phyloP scores from a whole-genome alignment of 2,329 filamentous ascomycete species.

The Periconia sp. region DNA sequence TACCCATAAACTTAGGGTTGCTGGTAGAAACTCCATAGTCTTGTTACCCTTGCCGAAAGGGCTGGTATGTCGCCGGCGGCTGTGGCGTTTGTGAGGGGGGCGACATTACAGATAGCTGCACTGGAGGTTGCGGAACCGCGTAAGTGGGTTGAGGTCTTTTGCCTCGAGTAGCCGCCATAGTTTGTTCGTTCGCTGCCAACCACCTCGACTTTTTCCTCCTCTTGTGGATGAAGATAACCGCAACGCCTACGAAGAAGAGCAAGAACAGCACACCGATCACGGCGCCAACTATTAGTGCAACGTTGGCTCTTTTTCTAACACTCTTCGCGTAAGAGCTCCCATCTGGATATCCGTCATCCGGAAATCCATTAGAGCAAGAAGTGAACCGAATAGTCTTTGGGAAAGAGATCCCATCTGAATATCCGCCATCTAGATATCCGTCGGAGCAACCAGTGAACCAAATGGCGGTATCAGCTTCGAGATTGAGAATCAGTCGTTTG shows the following conservation, averaged over 20 bases:
- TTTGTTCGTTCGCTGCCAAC: constrained; percentile 19
- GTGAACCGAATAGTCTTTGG: too few species aligned
- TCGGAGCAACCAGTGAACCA: too few species aligned
- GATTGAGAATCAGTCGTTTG: too few species aligned
- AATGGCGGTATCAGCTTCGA: too few species aligned
- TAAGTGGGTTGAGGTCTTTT: constrained; percentile 13
- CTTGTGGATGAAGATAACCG: constrained; percentile 25
- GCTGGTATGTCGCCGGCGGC: too few species aligned
- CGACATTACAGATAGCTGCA: constrained; percentile 5
- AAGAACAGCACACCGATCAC: constrained; percentile 24
- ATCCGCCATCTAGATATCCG: too few species aligned
- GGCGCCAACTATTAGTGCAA: constrained; percentile 27
- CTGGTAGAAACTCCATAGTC: constrained; percentile 22
- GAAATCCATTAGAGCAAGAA: too few species aligned
- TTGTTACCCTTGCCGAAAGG: constrained; percentile 18
- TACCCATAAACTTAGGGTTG: too few species aligned
- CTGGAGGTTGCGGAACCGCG: constrained; percentile 17
- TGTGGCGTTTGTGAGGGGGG: constrained; percentile 6
- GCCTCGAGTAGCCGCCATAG: constrained; percentile 21
- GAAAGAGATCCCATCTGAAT: too few species aligned
- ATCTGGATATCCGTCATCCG: background rate
- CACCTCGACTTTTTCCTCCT: constrained; percentile 26
- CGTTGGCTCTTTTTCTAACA: constrained; percentile 19
- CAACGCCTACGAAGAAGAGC: constrained; percentile 19
- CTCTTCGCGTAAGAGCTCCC: background rate